Percentiles rank a stretch among this genome's conserved stretches.
Evolutionary conservation across 2,329 filamentous ascomycete species (phyloP).

Genomic region (Aschersonia sp.): DNA sequence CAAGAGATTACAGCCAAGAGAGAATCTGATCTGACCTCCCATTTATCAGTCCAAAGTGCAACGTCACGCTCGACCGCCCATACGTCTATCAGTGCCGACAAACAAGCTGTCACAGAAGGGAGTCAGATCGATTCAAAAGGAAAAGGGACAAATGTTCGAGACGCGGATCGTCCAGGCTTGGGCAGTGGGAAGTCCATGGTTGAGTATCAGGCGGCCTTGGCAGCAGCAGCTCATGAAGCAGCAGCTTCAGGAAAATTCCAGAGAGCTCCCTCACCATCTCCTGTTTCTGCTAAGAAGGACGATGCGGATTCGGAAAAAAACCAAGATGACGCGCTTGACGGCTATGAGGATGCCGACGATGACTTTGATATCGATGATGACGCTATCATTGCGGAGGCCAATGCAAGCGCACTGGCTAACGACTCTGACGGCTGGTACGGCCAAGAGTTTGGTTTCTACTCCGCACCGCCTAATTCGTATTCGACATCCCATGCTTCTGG

Average conservation of each 20-base stretch:
- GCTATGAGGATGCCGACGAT: conserved; percentile 3
- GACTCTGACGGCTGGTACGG: conserved; percentile 93
- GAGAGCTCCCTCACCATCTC: conserved; percentile 27
- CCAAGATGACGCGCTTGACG: background rate
- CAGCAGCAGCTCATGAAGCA: conserved; percentile 65
- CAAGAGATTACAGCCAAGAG: conserved; percentile 17
- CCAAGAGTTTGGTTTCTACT: conserved; percentile 93
- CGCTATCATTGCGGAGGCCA: conserved; percentile 84
- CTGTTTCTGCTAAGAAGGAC: conserved; percentile 3
- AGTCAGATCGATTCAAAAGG: background rate
- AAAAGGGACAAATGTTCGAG: background rate
- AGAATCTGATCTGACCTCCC: conserved; percentile 31
- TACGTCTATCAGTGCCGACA: conserved; percentile 30
- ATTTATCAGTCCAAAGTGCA: conserved; percentile 27
- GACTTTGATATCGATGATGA: conserved; percentile 63
- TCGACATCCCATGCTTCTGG: conserved; percentile 29
- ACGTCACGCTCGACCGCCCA: conserved; percentile 33
- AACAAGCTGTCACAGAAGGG: background rate
- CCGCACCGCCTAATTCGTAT: conserved; percentile 33
- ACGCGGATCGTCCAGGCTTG: conserved; percentile 2
- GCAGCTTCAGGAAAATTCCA: conserved; percentile 63
- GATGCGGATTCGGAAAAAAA: background rate
- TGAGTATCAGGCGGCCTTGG: conserved; percentile 72
- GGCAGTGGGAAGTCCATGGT: conserved; percentile 22
- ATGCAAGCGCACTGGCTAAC: conserved; percentile 81